Percentiles rank a stretch among this genome's conserved stretches.
Evolutionary conservation across 371 early-diverging fungal species (phyloP).

Genomic region (Conidiobolus incongruus): DNA sequence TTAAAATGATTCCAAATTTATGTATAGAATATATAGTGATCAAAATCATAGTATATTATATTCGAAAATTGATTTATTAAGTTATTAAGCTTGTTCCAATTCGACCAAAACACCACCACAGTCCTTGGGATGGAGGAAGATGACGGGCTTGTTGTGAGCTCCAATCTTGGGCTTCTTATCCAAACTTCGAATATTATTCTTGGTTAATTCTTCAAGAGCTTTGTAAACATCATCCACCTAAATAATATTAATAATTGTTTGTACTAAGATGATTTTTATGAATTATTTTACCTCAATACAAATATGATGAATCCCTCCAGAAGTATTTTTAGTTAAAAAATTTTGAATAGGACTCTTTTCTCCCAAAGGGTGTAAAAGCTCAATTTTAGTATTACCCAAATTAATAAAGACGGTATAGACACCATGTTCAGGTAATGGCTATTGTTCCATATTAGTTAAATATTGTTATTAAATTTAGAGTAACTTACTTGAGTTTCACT

Average conservation of each 20-base stretch:
- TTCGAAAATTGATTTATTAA: too few species aligned
- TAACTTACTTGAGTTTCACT: slow-evolving; percentile 22
- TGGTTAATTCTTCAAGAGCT: slow-evolving; percentile 29
- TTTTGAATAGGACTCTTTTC: slow-evolving; percentile 45
- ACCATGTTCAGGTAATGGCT: slow-evolving; percentile 56
- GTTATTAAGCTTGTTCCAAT: slow-evolving; percentile 25
- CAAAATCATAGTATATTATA: too few species aligned
- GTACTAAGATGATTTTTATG: too few species aligned
- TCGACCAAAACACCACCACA: slow-evolving; percentile 60
- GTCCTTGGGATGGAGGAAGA: slow-evolving; percentile 63
- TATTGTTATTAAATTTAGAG: too few species aligned
- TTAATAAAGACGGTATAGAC: slow-evolving; percentile 62
- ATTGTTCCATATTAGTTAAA: not conserved
- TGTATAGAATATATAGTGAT: too few species aligned
- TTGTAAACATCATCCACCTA: slow-evolving; percentile 38
- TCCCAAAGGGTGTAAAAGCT: slow-evolving; percentile 45
- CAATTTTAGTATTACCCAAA: slow-evolving; percentile 60
- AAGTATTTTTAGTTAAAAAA: slow-evolving; percentile 47
- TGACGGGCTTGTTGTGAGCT: slow-evolving; percentile 51
- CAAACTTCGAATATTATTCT: slow-evolving; percentile 29
- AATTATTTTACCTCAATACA: slow-evolving; percentile 39
- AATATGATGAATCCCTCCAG: slow-evolving; percentile 59
- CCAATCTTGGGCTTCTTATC: slow-evolving; percentile 52
- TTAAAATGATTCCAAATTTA: too few species aligned
- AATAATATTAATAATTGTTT: slow-evolving; percentile 39